phyloP scores from a whole-genome alignment of 2,329 filamentous ascomycete species.

The Neonectria sp. region DNA sequence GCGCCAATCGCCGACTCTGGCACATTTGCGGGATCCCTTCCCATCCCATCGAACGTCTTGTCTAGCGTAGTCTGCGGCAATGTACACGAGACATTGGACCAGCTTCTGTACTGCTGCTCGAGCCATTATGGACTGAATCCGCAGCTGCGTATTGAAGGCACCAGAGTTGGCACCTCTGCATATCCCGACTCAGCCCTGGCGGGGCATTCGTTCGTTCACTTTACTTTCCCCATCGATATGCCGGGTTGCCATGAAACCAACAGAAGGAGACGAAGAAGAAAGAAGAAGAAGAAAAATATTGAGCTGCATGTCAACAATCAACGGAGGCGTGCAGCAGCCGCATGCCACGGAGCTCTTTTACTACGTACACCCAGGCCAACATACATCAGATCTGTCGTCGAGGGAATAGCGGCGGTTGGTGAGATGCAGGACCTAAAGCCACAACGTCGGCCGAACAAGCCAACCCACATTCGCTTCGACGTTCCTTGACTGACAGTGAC shows the following conservation, averaged over 20 bases:
- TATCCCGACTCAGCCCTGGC: conserved; percentile 12
- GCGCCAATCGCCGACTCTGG: conserved; percentile 32
- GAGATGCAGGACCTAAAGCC: conserved; percentile 23
- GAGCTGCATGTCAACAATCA: conserved; percentile 20
- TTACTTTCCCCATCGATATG: conserved; percentile 6
- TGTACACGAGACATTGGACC: conserved; percentile 18
- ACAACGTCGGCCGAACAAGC: conserved; percentile 17
- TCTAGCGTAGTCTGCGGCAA: conserved; percentile 7
- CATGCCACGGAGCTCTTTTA: conserved; percentile 11
- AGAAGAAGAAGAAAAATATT: neutral
- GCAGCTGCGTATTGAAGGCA: conserved; percentile 3
- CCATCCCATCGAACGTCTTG: neutral
- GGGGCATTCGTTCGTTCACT: conserved; percentile 6
- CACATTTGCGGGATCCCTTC: conserved; percentile 13
- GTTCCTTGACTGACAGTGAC: conserved; percentile 15
- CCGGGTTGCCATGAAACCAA: conserved; percentile 10
- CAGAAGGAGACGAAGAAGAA: conserved; percentile 1
- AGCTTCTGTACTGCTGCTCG: conserved; percentile 4
- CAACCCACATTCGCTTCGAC: conserved; percentile 15
- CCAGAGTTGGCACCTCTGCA: conserved; percentile 18
- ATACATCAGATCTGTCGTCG: conserved; percentile 7
- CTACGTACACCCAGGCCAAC: conserved; percentile 21
- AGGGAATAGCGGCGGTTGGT: conserved; percentile 13
- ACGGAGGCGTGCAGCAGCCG: conserved; percentile 18
- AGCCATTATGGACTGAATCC: conserved; percentile 17